These are phyloP conservation scores for Eucalyptus marginata DNA, from an alignment of 345 rosid genomes.

Conservation along the genomic window DNA sequence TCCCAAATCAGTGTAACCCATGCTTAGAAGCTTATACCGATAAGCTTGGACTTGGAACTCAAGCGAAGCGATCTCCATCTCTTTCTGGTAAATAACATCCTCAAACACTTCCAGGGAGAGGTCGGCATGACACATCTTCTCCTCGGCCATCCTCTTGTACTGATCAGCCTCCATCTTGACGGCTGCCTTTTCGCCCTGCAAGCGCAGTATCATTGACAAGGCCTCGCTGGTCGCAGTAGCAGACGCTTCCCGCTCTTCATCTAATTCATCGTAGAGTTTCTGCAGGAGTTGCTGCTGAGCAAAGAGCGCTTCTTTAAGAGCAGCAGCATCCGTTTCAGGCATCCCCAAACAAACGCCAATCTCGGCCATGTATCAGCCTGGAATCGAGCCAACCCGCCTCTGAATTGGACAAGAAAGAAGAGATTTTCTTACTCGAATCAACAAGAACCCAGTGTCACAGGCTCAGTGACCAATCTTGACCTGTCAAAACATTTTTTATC, in stretches of 20 bases:
- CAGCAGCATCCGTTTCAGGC: conserved; percentile 21
- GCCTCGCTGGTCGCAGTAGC: conserved; percentile 73
- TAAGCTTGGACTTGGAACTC: conserved; percentile 80
- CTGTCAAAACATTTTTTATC: neutral
- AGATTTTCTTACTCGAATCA: neutral
- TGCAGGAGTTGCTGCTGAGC: conserved; percentile 85
- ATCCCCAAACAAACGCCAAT: conserved; percentile 9
- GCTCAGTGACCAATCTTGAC: neutral
- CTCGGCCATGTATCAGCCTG: conserved; percentile 18
- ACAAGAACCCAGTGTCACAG: neutral
- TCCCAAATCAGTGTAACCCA: conserved; percentile 57
- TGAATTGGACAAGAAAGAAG: neutral
- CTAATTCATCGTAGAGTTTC: conserved; percentile 49
- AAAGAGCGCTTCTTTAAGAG: conserved; percentile 41
- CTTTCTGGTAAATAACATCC: conserved; percentile 67
- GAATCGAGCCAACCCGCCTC: neutral
- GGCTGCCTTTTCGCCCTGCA: conserved; percentile 76
- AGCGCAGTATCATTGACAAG: conserved; percentile 70
- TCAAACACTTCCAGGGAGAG: conserved; percentile 62
- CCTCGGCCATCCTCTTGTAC: conserved; percentile 81
- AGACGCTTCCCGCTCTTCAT: conserved; percentile 81
- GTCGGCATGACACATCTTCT: conserved; percentile 68
- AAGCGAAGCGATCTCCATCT: conserved; percentile 80
- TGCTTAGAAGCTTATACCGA: conserved; percentile 50
- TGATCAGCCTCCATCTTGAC: conserved; percentile 85